A percentile compares a stretch with the other conserved stretches of the same genome.
Conservation (phyloP, 495 filamentous ascomycete genomes). For the Collariella sp. region DNA sequence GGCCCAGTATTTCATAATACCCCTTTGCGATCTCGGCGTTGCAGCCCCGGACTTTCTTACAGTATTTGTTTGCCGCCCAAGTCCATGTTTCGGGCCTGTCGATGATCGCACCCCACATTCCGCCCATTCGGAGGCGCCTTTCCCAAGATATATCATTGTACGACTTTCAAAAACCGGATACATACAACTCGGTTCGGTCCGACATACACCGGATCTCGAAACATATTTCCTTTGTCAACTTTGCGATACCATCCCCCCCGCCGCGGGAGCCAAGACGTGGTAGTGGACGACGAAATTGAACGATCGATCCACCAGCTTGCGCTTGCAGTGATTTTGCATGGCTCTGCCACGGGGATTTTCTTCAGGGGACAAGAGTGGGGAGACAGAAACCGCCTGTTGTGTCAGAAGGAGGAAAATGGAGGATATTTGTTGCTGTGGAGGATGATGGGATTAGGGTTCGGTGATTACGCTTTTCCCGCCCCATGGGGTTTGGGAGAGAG, state of each 20-base stretch:
- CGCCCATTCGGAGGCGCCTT: conserved; percentile 9
- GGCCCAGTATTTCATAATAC: conserved; percentile 9
- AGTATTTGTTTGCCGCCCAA: neutral
- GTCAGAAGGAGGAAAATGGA: neutral
- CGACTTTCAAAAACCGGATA: conserved; percentile 9
- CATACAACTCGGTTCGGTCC: conserved; percentile 14
- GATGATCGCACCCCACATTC: conserved; percentile 10
- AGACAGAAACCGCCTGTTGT: neutral
- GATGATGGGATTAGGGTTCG: conserved; percentile 1
- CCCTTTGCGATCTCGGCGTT: conserved; percentile 6
- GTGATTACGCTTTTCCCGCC: conserved; percentile 7
- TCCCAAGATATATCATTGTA: conserved; percentile 4
- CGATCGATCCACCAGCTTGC: neutral
- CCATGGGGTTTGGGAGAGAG: neutral
- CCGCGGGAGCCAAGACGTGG: neutral
- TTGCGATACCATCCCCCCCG: conserved; percentile 4
- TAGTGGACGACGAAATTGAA: conserved; percentile 1
- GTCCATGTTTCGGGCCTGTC: neutral
- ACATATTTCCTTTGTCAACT: conserved; percentile 15
- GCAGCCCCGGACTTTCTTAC: conserved; percentile 1
- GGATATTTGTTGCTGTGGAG: neutral
- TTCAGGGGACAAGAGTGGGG: neutral
- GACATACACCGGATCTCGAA: conserved; percentile 13
- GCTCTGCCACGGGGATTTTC: neutral
- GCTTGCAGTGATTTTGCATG: conserved; percentile 17